Conservation (phyloP, 179 eudicot genomes). For the Spinacia oleracea region DNA sequence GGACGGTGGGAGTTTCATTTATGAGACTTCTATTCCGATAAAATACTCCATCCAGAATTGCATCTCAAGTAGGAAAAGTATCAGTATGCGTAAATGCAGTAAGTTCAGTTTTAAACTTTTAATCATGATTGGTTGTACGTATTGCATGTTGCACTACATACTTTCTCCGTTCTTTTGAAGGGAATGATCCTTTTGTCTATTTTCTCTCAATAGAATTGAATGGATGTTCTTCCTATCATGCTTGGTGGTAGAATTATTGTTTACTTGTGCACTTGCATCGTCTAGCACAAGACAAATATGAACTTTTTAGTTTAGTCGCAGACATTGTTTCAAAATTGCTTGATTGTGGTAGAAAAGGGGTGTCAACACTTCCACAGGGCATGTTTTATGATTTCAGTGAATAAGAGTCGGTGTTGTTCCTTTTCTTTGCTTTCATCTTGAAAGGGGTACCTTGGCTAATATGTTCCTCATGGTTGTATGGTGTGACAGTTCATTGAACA, state of each 20-base stretch:
- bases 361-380: too few relatives aligned
- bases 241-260: neutral
- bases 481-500: conserved; percentile 69
- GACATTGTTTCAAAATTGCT: too few relatives aligned
- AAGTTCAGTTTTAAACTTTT: neutral
- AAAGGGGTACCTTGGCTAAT: conserved; percentile 2
- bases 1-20: too few relatives aligned
- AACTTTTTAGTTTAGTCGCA: neutral
- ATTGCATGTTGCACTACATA: neutral
- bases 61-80: neutral
- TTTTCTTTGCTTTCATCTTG: neutral
- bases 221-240: neutral
- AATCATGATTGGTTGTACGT: neutral
- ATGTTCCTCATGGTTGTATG: neutral
- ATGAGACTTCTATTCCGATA: too few relatives aligned
- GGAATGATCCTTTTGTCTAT: neutral
- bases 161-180: neutral
- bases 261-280: neutral
- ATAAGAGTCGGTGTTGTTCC: neutral
- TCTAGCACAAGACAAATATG: neutral
- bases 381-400: too few relatives aligned
- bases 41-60: too few relatives aligned
- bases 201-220: neutral
- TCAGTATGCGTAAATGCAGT: neutral
- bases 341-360: neutral